phyloP scores from a whole-genome alignment of 148 eudicot species.

The Chenopodium berlandieri region DNA sequence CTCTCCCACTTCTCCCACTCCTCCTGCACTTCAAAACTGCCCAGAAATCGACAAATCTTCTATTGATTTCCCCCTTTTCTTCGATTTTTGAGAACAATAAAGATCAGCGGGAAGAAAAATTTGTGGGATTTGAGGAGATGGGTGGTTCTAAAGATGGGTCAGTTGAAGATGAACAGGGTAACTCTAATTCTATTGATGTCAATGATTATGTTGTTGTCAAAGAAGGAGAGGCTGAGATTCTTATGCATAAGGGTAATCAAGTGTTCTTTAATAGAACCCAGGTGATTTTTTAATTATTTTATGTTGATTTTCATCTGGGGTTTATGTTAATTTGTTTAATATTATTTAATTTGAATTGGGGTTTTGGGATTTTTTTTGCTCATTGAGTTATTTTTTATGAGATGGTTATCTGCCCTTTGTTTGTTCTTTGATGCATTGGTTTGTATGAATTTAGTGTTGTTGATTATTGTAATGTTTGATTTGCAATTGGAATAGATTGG shows the following conservation, averaged over 20 bases:
- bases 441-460: not conserved
- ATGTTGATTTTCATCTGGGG: not conserved
- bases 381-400: not conserved
- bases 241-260: conserved; percentile 78
- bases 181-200: conserved; percentile 44
- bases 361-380: not conserved
- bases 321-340: not conserved
- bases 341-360: conserved; percentile 4
- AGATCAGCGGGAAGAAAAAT: not conserved
- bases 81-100: not conserved
- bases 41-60: not conserved
- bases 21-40: not conserved
- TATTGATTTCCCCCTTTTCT: not conserved
- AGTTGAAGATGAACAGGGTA: conserved; percentile 35
- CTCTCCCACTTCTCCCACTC: not conserved
- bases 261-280: conserved; percentile 94
- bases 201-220: conserved; percentile 64
- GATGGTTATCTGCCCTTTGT: not conserved
- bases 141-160: conserved; percentile 47
- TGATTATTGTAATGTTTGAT: not conserved
- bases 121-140: conserved; percentile 36
- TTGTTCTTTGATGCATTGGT: not conserved
- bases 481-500: not conserved
- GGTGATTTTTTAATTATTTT: conserved; percentile 39
- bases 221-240: conserved; percentile 98